Evolutionary conservation across 2,329 filamentous ascomycete species (phyloP).

Genomic region (Xylaria multiplex): DNA sequence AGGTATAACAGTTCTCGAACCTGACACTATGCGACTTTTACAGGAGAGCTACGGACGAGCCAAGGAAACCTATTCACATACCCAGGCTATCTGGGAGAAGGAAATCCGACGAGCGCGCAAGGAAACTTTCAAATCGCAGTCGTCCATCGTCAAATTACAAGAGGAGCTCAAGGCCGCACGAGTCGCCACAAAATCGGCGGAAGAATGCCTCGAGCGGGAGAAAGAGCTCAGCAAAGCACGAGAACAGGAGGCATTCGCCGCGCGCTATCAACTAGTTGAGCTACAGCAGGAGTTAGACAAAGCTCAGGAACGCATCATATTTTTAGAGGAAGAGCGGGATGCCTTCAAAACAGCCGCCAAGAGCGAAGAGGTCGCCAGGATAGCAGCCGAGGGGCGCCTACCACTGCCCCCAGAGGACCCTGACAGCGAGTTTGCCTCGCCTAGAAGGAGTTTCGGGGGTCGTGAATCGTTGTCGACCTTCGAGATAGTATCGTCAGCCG

Average conservation of each 20-base stretch:
- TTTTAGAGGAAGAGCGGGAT: constrained; percentile 79
- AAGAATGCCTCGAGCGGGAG: constrained; percentile 70
- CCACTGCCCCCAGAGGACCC: constrained; percentile 67
- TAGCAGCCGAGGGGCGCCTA: constrained; percentile 76
- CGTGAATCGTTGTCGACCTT: constrained; percentile 59
- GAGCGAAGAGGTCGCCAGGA: constrained; percentile 77
- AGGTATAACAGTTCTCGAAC: constrained; percentile 3
- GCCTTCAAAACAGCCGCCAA: constrained; percentile 76
- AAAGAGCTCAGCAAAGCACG: constrained; percentile 68
- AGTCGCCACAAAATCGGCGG: constrained; percentile 61
- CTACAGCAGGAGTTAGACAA: constrained; percentile 74
- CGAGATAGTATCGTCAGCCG: constrained; percentile 64
- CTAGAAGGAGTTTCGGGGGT: constrained; percentile 57
- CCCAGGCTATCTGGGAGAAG: constrained; percentile 76
- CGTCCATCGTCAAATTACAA: constrained; percentile 74
- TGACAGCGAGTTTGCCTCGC: constrained; percentile 71
- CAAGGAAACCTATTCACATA: constrained; percentile 75
- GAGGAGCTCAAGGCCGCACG: constrained; percentile 75
- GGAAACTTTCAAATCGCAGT: constrained; percentile 80
- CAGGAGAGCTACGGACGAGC: constrained; percentile 76
- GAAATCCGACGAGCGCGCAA: constrained; percentile 76
- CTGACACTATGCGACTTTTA: constrained; percentile 26
- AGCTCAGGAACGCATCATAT: constrained; percentile 69
- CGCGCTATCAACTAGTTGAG: constrained; percentile 72
- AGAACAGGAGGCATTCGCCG: constrained; percentile 76